These are phyloP conservation scores for Pseudocercospora crystallina DNA, from an alignment of 2,329 filamentous ascomycete species.

Conservation along the genomic window DNA sequence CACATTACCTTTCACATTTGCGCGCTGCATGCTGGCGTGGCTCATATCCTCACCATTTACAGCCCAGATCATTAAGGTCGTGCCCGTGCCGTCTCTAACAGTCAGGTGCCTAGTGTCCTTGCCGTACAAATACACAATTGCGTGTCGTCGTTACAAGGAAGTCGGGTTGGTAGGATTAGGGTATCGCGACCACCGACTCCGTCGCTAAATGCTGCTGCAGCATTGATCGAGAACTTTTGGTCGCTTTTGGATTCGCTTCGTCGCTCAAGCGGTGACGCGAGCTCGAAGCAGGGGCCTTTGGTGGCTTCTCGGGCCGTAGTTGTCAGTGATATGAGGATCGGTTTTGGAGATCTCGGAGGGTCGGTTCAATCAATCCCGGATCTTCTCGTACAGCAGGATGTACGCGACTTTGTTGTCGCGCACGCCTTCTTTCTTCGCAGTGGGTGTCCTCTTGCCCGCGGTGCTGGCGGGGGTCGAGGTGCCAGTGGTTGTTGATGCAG, in stretches of 20 bases:
- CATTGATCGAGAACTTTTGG: too few species aligned
- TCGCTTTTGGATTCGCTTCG: too few species aligned
- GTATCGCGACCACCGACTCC: constrained; percentile 5
- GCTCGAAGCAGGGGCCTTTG: too few species aligned
- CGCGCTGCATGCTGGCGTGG: too few species aligned
- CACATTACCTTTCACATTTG: background rate
- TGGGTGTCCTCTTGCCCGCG: constrained; percentile 55
- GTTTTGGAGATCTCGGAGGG: too few species aligned
- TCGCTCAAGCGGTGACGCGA: too few species aligned
- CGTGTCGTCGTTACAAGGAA: constrained; percentile 15
- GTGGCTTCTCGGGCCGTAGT: too few species aligned
- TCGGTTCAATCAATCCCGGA: constrained; percentile 7
- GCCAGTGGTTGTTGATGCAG: constrained; percentile 54
- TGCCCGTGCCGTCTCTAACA: too few species aligned
- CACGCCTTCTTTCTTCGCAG: constrained; percentile 49
- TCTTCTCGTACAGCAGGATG: constrained; percentile 81
- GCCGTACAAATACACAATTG: constrained; percentile 18
- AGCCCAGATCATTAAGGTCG: too few species aligned
- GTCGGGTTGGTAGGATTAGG: background rate
- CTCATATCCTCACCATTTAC: too few species aligned
- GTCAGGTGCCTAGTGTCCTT: background rate
- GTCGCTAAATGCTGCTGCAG: constrained; percentile 2
- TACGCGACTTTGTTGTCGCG: constrained; percentile 98
- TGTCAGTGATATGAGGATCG: too few species aligned
- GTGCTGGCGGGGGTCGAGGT: constrained; percentile 52